These are phyloP conservation scores for Ascosphaera acerosa DNA, from an alignment of 2,329 filamentous ascomycete genomes.

Conservation along the genomic window DNA sequence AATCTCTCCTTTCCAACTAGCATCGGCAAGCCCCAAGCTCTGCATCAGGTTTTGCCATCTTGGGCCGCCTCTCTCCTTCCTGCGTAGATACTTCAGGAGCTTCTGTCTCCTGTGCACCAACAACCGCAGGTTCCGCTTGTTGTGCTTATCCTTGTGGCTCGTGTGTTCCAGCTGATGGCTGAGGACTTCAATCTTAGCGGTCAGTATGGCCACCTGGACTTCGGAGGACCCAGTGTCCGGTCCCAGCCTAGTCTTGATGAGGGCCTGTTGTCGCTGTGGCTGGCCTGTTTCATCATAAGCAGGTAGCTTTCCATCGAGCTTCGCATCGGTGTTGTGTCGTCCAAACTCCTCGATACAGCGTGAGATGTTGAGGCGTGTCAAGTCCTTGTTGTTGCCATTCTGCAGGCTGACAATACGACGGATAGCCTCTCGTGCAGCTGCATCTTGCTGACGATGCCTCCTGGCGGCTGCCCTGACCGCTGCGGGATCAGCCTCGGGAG, in stretches of 20 bases:
- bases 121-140: slow-evolving; percentile 69
- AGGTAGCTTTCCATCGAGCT: slow-evolving; percentile 34
- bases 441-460: slow-evolving; percentile 31
- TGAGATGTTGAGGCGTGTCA: slow-evolving; percentile 55
- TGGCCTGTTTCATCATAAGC: slow-evolving; percentile 19
- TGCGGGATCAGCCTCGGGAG: slow-evolving; percentile 14
- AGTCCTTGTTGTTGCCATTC: slow-evolving; percentile 55
- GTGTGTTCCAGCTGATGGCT: slow-evolving; percentile 43
- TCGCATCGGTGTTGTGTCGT: slow-evolving; percentile 60
- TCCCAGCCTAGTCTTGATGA: slow-evolving; percentile 43
- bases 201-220: slow-evolving; percentile 92
- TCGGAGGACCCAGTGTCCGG: slow-evolving; percentile 87
- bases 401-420: slow-evolving; percentile 51
- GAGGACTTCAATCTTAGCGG: slow-evolving; percentile 69
- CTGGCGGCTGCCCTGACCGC: slow-evolving; percentile 14
- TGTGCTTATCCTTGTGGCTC: slow-evolving; percentile 70
- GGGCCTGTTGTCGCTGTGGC: slow-evolving; percentile 9
- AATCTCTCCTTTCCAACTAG: slow-evolving; percentile 81
- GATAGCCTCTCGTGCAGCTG: slow-evolving; percentile 49
- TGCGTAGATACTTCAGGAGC: slow-evolving; percentile 61
- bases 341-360: slow-evolving; percentile 74
- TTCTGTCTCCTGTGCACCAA: slow-evolving; percentile 78
- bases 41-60: slow-evolving; percentile 71
- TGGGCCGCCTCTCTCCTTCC: slow-evolving; percentile 71
- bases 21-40: slow-evolving; percentile 63